A percentile compares a stretch with the other conserved stretches of the same genome.
phyloP scores from a whole-genome alignment of 2,329 filamentous ascomycete species.

The Arthrobotrys iridis region DNA sequence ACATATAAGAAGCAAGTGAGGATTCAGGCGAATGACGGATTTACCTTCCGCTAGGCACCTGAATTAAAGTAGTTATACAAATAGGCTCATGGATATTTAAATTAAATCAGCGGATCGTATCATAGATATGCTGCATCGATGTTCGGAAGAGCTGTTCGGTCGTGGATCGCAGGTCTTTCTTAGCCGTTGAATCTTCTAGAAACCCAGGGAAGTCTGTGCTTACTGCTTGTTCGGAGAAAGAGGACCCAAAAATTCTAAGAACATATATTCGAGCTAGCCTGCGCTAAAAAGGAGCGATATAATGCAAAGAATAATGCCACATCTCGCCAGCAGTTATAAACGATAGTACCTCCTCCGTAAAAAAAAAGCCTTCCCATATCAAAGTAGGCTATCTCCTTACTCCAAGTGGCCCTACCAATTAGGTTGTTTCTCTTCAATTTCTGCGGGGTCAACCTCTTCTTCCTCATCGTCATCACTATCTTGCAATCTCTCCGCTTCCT shows the following conservation, averaged over 20 bases:
- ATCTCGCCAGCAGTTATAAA: not conserved
- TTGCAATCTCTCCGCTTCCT: slow-evolving; percentile 69
- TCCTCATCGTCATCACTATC: slow-evolving; percentile 73
- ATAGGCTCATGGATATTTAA: too few relatives aligned
- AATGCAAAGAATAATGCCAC: not conserved
- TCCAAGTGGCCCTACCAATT: slow-evolving; percentile 55
- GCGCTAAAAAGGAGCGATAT: slow-evolving; percentile 12
- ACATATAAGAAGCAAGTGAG: too few relatives aligned
- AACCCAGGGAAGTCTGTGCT: slow-evolving; percentile 6
- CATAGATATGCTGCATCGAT: too few relatives aligned
- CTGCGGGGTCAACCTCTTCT: slow-evolving; percentile 64
- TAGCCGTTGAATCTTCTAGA: not conserved
- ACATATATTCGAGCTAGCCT: slow-evolving; percentile 16
- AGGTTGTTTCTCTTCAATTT: slow-evolving; percentile 60
- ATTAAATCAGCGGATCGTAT: too few relatives aligned
- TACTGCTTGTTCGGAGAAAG: slow-evolving; percentile 4
- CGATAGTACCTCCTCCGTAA: not conserved
- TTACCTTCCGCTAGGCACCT: too few relatives aligned
- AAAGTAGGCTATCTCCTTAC: not conserved
- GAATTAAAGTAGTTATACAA: too few relatives aligned
- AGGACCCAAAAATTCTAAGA: slow-evolving; percentile 2
- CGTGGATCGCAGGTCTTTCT: not conserved
- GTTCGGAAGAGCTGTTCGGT: too few relatives aligned
- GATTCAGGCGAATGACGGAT: too few relatives aligned
- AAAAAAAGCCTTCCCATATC: not conserved